Evolutionary conservation across 2,329 filamentous ascomycete genomes (phyloP).

Genomic region (Metarhizium guizhouense): DNA sequence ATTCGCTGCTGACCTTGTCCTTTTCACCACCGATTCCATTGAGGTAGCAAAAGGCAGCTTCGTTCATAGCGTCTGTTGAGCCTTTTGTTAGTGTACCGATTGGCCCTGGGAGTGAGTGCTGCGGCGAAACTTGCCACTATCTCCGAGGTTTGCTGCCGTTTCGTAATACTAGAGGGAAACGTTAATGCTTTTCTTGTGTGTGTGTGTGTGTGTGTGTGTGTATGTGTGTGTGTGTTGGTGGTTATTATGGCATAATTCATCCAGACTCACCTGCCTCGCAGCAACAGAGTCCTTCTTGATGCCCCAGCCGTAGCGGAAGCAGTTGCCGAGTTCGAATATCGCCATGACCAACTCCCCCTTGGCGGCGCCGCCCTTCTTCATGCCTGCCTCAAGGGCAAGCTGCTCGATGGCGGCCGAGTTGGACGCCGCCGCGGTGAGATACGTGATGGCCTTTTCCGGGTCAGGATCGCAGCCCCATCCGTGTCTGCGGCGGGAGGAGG

Average conservation of each 20-base stretch:
- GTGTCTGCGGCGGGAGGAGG: slow-evolving; percentile 47
- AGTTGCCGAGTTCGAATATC: slow-evolving; percentile 90
- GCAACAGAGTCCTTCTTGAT: slow-evolving; percentile 78
- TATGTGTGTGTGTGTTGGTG: no score
- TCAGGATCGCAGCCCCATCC: slow-evolving; percentile 83
- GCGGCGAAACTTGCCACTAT: slow-evolving; percentile 50
- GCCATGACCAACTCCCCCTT: slow-evolving; percentile 95
- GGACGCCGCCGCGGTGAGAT: slow-evolving; percentile 79
- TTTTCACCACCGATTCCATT: slow-evolving; percentile 97
- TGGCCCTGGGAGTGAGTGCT: background rate
- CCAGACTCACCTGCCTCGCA: slow-evolving; percentile 56
- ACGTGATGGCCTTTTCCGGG: slow-evolving; percentile 65
- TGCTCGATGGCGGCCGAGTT: slow-evolving; percentile 85
- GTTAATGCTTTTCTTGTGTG: background rate
- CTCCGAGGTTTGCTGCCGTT: slow-evolving; percentile 90
- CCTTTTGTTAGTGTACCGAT: slow-evolving; percentile 3
- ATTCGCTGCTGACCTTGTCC: slow-evolving; percentile 71
- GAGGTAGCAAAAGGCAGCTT: slow-evolving; percentile 89
- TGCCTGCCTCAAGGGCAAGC: slow-evolving; percentile 72
- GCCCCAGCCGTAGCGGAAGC: slow-evolving; percentile 92
- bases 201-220: no score
- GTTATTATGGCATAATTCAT: background rate
- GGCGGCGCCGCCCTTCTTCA: slow-evolving; percentile 87
- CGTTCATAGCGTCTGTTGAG: slow-evolving; percentile 81
- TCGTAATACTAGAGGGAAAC: slow-evolving; percentile 69